A percentile compares a stretch with the other conserved stretches of the same genome.
Conservation (phyloP, 257 asterid genomes). For the Petunia secreta region DNA sequence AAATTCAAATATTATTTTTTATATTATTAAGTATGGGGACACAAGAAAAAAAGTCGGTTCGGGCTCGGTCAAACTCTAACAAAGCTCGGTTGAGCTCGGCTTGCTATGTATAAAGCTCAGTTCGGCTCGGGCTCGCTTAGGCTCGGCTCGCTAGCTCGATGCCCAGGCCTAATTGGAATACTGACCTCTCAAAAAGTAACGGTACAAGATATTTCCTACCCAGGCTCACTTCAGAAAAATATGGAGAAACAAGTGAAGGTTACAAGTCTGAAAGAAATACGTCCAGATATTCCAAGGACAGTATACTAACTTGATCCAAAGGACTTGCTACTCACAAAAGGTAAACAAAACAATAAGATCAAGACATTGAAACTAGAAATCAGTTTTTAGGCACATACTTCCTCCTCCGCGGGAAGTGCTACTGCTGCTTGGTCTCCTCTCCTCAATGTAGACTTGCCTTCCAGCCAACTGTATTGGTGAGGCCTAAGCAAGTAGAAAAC, state of each 20-base stretch:
- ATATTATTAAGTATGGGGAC: too few relatives aligned
- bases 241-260: background rate
- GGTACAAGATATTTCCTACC: background rate
- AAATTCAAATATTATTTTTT: too few relatives aligned
- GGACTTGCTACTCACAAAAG: background rate
- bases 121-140: too few relatives aligned
- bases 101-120: too few relatives aligned
- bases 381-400: conserved; percentile 51
- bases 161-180: too few relatives aligned
- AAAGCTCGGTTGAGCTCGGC: too few relatives aligned
- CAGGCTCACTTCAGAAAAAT: conserved; percentile 11
- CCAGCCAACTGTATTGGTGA: conserved; percentile 75
- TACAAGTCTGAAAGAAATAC: background rate
- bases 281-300: background rate
- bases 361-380: background rate
- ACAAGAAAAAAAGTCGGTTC: too few relatives aligned
- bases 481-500: conserved; percentile 49
- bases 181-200: background rate
- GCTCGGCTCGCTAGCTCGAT: too few relatives aligned
- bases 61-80: too few relatives aligned
- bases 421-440: conserved; percentile 56
- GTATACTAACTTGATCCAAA: background rate
- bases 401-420: conserved; percentile 65
- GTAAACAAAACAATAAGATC: conserved; percentile 16
- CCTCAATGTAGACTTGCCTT: conserved; percentile 74